Evolutionary conservation across 495 filamentous ascomycete species (phyloP), one percentile per base, ranked within the genome.

Genomic region (Penicillium salamii): DNA sequence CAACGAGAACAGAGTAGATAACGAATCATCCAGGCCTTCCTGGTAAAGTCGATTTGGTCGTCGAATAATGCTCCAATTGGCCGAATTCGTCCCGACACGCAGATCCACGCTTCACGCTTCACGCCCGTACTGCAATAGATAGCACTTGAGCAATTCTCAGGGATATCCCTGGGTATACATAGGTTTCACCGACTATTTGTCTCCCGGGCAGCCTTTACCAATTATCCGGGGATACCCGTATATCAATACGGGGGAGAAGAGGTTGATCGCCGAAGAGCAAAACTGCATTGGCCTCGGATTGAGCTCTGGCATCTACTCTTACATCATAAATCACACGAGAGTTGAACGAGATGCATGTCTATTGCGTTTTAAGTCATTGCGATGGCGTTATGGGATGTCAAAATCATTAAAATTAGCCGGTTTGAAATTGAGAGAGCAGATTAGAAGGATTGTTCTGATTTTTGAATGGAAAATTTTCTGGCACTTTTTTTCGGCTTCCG

Each of bases 181-280:
- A 26, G 23, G 14, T 26, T 33, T 36, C 43, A 46, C 43, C 43
- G 43, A 26, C 43, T 36, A 46, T 46, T 46, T 18, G n/a, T 26
- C 5, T 9, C 0, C 24, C 5, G 20, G n/a, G 20, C 23, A 2
- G 7, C 9, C 3, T 15, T n/a, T n/a, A 19, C 26, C 14, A 35
- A 32, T 5, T 45, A 45, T 18, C 43, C 43, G 43, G 7, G 5
- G 43, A 24, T 46, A 46, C 23, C 20, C 38, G 38, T 41, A 24
- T 23, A 24, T 21, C 32, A 4, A 19, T 24, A 7, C 18, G 3
- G n/a, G 20, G 3, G 11, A 17, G 34, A n/a, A 46, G 23, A 35
- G 23, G 3, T 14, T 26, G 43, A 26, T 46, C 43, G 43, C 43
- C 43, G 43, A 35, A 35, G 14, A 3, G 4, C 14, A 24, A 31